Conservation (phyloP, 495 filamentous ascomycete species). For the Lophium mytilinum region DNA sequence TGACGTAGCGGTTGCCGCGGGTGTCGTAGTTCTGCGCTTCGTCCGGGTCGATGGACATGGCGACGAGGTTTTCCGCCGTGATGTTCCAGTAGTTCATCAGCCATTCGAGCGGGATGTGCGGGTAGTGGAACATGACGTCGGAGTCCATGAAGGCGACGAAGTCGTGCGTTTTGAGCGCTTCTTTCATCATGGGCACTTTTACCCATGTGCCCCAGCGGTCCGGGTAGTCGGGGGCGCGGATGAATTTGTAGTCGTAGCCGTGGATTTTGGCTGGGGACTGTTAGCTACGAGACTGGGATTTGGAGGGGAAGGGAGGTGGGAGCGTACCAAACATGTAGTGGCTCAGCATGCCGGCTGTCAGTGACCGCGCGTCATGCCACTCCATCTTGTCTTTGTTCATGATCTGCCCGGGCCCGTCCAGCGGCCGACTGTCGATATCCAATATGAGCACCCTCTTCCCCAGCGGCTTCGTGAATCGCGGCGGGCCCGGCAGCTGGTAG, state of each 20-base stretch:
- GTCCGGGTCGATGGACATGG: constrained; percentile 36
- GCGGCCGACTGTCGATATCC: constrained; percentile 23
- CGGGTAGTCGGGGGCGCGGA: constrained; percentile 29
- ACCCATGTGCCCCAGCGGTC: constrained; percentile 41
- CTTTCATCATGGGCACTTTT: constrained; percentile 42
- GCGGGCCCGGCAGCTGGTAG: constrained; percentile 10
- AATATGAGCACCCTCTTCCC: constrained; percentile 24
- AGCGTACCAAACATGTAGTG: constrained; percentile 25
- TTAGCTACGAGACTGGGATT: background rate
- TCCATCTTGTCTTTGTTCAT: constrained; percentile 19
- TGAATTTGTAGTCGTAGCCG: constrained; percentile 47
- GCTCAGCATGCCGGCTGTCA: constrained; percentile 25
- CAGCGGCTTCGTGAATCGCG: constrained; percentile 21
- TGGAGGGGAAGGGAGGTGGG: background rate
- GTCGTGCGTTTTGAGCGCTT: constrained; percentile 39
- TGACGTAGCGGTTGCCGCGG: constrained; percentile 30
- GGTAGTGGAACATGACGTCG: constrained; percentile 42
- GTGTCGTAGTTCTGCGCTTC: constrained; percentile 29
- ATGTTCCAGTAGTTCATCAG: constrained; percentile 48
- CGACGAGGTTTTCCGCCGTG: constrained; percentile 34
- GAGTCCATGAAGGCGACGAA: constrained; percentile 45
- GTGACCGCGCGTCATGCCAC: constrained; percentile 19
- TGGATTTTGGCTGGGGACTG: constrained; percentile 38
- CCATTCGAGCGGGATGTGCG: constrained; percentile 47
- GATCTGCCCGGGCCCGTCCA: constrained; percentile 16